phyloP scores from a whole-genome alignment of 257 asterid species.

The Solanum appendiculatum region DNA sequence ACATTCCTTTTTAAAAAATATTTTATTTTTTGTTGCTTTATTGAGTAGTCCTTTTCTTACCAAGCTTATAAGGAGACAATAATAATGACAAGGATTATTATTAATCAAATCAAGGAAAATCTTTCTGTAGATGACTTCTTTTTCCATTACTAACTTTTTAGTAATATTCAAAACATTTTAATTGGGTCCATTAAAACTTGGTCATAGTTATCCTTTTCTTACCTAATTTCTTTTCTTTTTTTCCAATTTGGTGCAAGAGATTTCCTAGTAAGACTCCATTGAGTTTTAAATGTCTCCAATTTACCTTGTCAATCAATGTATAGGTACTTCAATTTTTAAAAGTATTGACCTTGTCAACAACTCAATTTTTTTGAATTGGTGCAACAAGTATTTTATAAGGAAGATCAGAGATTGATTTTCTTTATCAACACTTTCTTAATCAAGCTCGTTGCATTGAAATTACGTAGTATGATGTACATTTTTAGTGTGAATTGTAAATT shows the following conservation, averaged over 20 bases:
- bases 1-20: neutral
- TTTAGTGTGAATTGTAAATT: too few relatives aligned
- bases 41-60: slow-evolving; percentile 2
- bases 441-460: neutral
- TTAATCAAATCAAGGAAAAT: neutral
- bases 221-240: neutral
- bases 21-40: neutral
- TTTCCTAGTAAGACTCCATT: neutral
- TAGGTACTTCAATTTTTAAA: neutral
- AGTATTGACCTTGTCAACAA: neutral
- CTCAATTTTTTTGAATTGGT: neutral
- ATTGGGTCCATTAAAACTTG: neutral
- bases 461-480: neutral
- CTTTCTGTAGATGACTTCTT: neutral
- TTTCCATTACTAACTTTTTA: neutral
- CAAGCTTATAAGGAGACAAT: neutral
- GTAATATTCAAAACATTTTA: neutral
- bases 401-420: neutral
- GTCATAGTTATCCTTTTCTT: neutral
- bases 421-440: neutral
- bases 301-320: neutral
- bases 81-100: neutral
- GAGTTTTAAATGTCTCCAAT: neutral
- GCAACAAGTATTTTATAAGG: neutral
- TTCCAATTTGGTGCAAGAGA: neutral